phyloP scores from a whole-genome alignment of 2,329 filamentous ascomycete species.

The Dothistroma pini region DNA sequence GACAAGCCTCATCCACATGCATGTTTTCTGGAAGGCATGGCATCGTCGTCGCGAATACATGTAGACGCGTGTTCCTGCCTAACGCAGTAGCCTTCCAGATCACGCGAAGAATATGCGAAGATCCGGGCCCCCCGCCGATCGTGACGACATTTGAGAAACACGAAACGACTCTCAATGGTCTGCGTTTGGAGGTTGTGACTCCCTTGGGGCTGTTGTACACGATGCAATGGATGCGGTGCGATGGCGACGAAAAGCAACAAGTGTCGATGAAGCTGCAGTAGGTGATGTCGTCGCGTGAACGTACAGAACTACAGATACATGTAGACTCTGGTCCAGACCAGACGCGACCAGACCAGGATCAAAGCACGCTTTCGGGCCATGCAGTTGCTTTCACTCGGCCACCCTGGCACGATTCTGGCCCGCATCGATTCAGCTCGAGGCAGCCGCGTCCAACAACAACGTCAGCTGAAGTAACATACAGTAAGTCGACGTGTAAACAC shows the following conservation, averaged over 20 bases:
- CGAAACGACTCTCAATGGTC: background rate
- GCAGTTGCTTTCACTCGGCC: background rate
- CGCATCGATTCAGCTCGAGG: background rate
- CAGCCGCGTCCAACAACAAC: background rate
- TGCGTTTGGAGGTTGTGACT: background rate
- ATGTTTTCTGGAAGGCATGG: background rate
- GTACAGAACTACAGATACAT: too few species aligned
- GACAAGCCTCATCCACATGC: background rate
- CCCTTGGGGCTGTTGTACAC: background rate
- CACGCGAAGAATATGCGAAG: background rate
- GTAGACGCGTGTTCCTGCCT: background rate
- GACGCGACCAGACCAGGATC: too few species aligned
- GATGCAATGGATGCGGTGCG: background rate
- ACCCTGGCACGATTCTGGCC: background rate
- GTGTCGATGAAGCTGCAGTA: background rate
- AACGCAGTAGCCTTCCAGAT: background rate
- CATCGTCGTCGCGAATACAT: background rate
- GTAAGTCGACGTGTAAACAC: too few species aligned
- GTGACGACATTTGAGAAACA: background rate
- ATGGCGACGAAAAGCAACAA: background rate
- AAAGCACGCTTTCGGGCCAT: too few species aligned
- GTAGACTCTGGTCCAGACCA: too few species aligned
- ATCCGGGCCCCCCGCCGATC: background rate
- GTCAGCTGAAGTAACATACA: slow-evolving; percentile 1
- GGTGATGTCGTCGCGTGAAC: background rate